A percentile compares a stretch with the other conserved stretches of the same genome.
phyloP scores from a whole-genome alignment of 2,329 filamentous ascomycete genomes.

The Thelonectria blattea region DNA sequence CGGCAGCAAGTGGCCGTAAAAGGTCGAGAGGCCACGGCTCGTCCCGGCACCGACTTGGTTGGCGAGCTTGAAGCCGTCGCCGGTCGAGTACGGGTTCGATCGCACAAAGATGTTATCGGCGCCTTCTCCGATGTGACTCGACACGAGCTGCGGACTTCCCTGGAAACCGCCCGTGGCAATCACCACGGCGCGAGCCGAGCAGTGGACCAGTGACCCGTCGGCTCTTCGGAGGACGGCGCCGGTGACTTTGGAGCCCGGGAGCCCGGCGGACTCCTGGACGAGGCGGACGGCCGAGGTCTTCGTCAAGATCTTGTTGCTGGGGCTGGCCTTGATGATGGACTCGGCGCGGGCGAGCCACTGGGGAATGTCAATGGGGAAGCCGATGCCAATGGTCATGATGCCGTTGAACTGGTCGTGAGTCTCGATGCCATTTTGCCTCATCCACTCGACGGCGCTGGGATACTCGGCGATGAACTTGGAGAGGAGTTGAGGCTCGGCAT shows the following conservation, averaged over 20 bases:
- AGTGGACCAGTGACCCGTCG: constrained; percentile 9
- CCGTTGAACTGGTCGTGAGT: constrained; percentile 23
- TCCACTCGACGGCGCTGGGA: constrained; percentile 20
- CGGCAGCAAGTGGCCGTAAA: constrained; percentile 23
- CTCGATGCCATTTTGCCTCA: constrained; percentile 19
- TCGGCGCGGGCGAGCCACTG: constrained; percentile 24
- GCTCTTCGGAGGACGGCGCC: constrained; percentile 12
- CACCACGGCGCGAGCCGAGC: constrained; percentile 18
- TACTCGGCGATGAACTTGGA: constrained; percentile 21
- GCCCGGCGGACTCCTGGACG: background rate
- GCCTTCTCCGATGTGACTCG: constrained; percentile 14
- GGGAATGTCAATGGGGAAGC: constrained; percentile 22
- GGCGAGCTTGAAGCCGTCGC: constrained; percentile 22
- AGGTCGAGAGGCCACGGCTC: constrained; percentile 21
- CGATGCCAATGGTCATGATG: constrained; percentile 26
- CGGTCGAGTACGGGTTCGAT: constrained; percentile 24
- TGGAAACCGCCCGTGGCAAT: constrained; percentile 26
- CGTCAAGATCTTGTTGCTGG: constrained; percentile 5
- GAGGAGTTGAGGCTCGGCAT: constrained; percentile 18
- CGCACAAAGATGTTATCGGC: constrained; percentile 23
- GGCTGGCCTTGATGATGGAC: constrained; percentile 13
- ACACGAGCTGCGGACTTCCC: constrained; percentile 20
- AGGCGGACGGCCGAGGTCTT: constrained; percentile 17
- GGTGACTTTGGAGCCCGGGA: constrained; percentile 11
- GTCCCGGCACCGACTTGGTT: constrained; percentile 17